Conservation (phyloP, 2,329 filamentous ascomycete species). For the Myriangium duriaei region DNA sequence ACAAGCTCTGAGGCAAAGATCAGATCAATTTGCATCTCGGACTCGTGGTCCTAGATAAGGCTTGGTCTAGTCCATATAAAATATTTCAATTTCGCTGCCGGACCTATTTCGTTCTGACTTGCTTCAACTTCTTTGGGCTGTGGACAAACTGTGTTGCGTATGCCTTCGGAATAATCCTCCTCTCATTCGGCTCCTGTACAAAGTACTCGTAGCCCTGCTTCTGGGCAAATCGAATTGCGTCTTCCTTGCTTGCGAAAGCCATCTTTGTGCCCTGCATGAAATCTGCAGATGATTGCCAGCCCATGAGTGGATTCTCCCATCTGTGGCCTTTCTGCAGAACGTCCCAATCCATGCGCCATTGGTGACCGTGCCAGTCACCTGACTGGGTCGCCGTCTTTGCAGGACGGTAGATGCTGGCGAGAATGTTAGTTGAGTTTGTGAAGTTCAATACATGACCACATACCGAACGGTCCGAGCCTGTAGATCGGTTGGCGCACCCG, state of each 20-base stretch:
- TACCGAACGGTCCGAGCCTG: slow-evolving; percentile 92
- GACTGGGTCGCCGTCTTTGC: slow-evolving; percentile 94
- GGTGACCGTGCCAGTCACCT: slow-evolving; percentile 67
- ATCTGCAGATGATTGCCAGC: slow-evolving; percentile 94
- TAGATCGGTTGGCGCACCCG: slow-evolving; percentile 84
- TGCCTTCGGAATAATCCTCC: slow-evolving; percentile 77
- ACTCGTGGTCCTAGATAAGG: slow-evolving; percentile 1
- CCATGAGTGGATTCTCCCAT: slow-evolving; percentile 98
- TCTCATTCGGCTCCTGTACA: slow-evolving; percentile 88
- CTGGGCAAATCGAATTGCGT: slow-evolving; percentile 87
- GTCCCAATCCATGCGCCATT: slow-evolving; percentile 99
- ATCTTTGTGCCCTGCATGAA: slow-evolving; percentile 88
- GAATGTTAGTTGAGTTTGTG: slow-evolving; percentile 1
- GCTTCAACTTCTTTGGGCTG: slow-evolving; percentile 71
- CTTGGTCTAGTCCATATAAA: slow-evolving; percentile 4
- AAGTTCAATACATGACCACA: slow-evolving; percentile 17
- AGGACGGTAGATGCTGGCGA: slow-evolving; percentile 75
- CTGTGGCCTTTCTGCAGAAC: slow-evolving; percentile 81
- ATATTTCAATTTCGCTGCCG: neutral
- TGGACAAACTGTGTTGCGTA: slow-evolving; percentile 96
- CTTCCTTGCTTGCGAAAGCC: slow-evolving; percentile 85
- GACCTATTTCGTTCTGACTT: slow-evolving; percentile 65
- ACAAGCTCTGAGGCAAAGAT: slow-evolving; percentile 2
- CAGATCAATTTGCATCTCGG: slow-evolving; percentile 5
- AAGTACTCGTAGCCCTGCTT: slow-evolving; percentile 99